Evolutionary conservation across 208 protist species (phyloP).

Genomic region (Leptomonas seymouri): DNA sequence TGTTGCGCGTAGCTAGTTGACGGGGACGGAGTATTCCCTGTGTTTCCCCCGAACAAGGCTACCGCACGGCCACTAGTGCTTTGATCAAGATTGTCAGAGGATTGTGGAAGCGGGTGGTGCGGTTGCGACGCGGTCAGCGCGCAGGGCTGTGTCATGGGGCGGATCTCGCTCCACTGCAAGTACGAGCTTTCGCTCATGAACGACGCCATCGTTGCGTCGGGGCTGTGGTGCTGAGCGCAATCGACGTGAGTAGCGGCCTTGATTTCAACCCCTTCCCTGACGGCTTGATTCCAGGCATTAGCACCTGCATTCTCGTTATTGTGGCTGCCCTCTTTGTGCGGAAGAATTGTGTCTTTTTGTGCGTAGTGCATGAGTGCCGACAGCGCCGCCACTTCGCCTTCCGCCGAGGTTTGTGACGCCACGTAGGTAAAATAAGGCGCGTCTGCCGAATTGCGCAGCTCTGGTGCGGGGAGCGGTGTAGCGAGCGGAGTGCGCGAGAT

Average conservation of each 20-base stretch:
- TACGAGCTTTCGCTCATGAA: constrained; percentile 33
- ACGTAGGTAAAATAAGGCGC: not conserved
- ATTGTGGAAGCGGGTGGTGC: not conserved
- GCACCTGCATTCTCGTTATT: not conserved
- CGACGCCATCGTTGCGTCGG: constrained; percentile 24
- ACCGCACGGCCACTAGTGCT: constrained; percentile 12
- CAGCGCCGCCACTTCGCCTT: not conserved
- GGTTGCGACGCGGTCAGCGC: not conserved
- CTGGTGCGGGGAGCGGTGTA: not conserved
- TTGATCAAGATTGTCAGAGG: constrained; percentile 2
- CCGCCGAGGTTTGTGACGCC: not conserved
- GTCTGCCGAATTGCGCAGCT: not conserved
- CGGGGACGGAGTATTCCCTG: constrained; percentile 16
- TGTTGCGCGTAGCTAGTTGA: not conserved
- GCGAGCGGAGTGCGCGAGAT: constrained; percentile 4
- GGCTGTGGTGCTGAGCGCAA: constrained; percentile 1
- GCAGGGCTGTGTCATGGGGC: constrained; percentile 7
- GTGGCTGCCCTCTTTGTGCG: not conserved
- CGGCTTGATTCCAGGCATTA: not conserved
- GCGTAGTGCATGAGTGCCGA: constrained; percentile 9
- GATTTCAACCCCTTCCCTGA: not conserved
- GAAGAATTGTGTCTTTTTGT: not conserved
- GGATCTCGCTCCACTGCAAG: constrained; percentile 35
- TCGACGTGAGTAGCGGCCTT: not conserved
- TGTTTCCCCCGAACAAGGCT: constrained; percentile 1